Base-by-base conservation (phyloP, 2,329 filamentous ascomycete genomes). In the Pseudogymnoascus sp. region DNA sequence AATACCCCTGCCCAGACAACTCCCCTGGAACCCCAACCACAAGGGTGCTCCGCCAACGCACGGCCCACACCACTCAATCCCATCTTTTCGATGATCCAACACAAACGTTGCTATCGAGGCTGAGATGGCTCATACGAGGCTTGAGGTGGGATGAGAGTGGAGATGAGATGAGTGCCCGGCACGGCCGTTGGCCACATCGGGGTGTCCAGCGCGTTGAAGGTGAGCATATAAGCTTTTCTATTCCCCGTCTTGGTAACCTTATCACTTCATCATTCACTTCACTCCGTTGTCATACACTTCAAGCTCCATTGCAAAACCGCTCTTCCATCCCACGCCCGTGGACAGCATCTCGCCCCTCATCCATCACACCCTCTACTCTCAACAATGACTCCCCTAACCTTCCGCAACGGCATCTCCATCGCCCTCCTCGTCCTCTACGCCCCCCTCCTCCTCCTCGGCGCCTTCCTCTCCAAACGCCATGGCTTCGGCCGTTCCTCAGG, bases 401-500 rank as follows among this genome's bases (percentile, higher is more conserved):
- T 76, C 61, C 71, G 72, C 40, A 68, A 75, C 38, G 70, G 68
- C 18, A 72, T 82, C 64, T 73, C 77, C 21, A 77, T 81, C 38
- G 76, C 72, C 7, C 72, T 80, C 64, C 70, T 82, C 42, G 63
- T 73, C 43, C 60, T 79, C 56, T 82, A 79, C 63, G 36, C 71
- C 1, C 77, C 76, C 1, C 59, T 70, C 21, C 69, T 81, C 14
- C 42, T 70, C 60, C 60, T 78, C 34, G 74, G 74, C 11, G 62
- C 76, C 42, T 68, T 76, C 34, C 74, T 82, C 9, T 69, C 71
- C 21, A 64, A 73, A 40, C 75, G 76, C n/a, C 79, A 82, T 66
- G 78, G 79, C 61, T 77, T 80, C 66, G 68, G 72, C 3, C 75
- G 75, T 46, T 78, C 74, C 63, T 74, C 77, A 0, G 83, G 82